These are phyloP conservation scores for Vitis rupestris DNA, from an alignment of 164 flowering plant species.

Conservation along the genomic window DNA sequence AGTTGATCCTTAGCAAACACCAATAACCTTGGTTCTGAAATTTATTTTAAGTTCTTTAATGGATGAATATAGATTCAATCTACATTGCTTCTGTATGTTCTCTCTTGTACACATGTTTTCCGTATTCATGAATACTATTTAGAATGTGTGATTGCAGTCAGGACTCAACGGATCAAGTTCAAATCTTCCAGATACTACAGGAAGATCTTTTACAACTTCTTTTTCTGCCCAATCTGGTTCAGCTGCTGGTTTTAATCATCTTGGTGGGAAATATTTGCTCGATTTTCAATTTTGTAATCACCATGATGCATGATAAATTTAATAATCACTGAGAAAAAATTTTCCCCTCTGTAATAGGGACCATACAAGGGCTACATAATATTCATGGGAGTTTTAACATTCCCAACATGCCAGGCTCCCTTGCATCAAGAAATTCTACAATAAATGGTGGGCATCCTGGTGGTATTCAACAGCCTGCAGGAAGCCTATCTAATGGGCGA, in stretches of 20 bases:
- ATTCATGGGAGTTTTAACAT: conserved; percentile 32
- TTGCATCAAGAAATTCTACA: conserved; percentile 37
- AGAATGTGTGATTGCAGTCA: conserved; percentile 28
- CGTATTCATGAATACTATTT: neutral
- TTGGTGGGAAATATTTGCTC: conserved; percentile 22
- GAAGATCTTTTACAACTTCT: conserved; percentile 24
- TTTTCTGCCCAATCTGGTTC: conserved; percentile 44
- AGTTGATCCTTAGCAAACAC: neutral
- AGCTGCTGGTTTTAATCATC: conserved; percentile 34
- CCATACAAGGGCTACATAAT: conserved; percentile 27
- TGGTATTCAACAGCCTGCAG: conserved; percentile 33
- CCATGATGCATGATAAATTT: neutral
- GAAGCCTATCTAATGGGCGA: conserved; percentile 32
- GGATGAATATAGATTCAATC: neutral
- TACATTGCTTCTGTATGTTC: no score
- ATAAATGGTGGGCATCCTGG: conserved; percentile 27
- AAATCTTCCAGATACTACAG: conserved; percentile 37
- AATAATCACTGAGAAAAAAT: neutral
- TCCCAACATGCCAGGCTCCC: conserved; percentile 31
- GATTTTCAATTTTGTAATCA: conserved; percentile 1
- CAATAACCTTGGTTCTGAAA: neutral
- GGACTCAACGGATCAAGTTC: conserved; percentile 33
- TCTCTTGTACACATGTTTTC: neutral
- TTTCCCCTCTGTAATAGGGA: conserved; percentile 15
- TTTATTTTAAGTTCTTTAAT: no score